These are phyloP conservation scores for Coprinellus aureogranulatus DNA, from an alignment of 768 basidiomycete genomes.

Conservation along the genomic window DNA sequence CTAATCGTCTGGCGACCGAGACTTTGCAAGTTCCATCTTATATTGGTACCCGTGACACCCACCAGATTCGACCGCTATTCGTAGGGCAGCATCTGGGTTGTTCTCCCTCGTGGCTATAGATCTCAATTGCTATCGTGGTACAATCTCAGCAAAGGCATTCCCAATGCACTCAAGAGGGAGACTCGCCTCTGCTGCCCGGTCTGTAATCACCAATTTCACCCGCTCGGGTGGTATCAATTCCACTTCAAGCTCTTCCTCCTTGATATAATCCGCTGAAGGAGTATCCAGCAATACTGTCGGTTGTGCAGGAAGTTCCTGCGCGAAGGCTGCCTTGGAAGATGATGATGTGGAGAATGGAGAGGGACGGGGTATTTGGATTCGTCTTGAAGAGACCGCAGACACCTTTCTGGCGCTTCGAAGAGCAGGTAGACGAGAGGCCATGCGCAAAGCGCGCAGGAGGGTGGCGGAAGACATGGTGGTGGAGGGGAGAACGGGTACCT, in stretches of 20 bases:
- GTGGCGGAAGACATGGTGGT: conserved; percentile 3
- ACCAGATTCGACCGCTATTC: conserved; percentile 87
- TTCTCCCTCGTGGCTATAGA: conserved; percentile 65
- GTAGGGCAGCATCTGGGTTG: conserved; percentile 62
- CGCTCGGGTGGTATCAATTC: conserved; percentile 54
- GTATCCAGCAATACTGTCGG: conserved; percentile 49
- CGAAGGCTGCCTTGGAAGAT: conserved; percentile 32
- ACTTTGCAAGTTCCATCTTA: conserved; percentile 77
- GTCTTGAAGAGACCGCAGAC: not conserved
- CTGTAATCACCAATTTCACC: conserved; percentile 59
- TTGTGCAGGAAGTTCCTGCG: conserved; percentile 41
- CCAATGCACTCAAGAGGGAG: not conserved
- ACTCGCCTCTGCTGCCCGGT: conserved; percentile 72
- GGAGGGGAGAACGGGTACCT: not conserved
- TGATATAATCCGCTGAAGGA: conserved; percentile 53
- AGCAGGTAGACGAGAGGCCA: not conserved
- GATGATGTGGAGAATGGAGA: conserved; percentile 19
- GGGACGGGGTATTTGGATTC: not conserved
- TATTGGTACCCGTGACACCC: conserved; percentile 99
- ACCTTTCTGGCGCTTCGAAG: not conserved
- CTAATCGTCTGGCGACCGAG: conserved; percentile 77
- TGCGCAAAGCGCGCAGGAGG: conserved; percentile 1
- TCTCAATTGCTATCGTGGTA: conserved; percentile 88
- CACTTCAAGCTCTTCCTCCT: conserved; percentile 62
- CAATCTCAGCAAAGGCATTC: too few relatives aligned